Evolutionary conservation across 768 basidiomycete genomes (phyloP).

Genomic region (Mycena capillaripes): DNA sequence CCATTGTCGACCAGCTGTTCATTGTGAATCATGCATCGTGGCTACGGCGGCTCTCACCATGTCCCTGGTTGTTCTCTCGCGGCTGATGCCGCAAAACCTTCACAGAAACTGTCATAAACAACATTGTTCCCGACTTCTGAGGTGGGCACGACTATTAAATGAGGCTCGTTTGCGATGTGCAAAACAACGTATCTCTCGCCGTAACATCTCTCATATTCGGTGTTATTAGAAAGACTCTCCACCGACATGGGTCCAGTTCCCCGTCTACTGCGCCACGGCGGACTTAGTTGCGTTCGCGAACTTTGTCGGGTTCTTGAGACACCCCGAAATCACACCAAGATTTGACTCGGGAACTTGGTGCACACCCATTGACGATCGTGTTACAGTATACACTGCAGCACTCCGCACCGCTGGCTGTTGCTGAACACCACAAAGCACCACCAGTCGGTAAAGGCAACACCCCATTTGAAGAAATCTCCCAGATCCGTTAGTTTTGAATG

Average conservation of each 20-base stretch:
- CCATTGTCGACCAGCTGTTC: not conserved
- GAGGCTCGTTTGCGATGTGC: slow-evolving; percentile 22
- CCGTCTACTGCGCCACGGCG: slow-evolving; percentile 12
- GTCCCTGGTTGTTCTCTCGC: not conserved
- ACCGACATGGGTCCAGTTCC: slow-evolving; percentile 14
- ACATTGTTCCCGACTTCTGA: slow-evolving; percentile 2
- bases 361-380: not conserved
- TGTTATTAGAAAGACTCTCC: slow-evolving; percentile 12
- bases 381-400: slow-evolving; percentile 3
- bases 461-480: not conserved
- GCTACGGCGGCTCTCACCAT: not conserved
- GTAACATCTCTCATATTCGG: slow-evolving; percentile 15
- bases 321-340: slow-evolving; percentile 4
- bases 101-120: slow-evolving; percentile 18
- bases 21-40: slow-evolving; percentile 9
- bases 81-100: slow-evolving; percentile 1
- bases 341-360: slow-evolving; percentile 22
- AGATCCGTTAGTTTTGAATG: not conserved
- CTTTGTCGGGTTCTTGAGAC: slow-evolving; percentile 21
- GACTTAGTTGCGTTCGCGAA: slow-evolving; percentile 2
- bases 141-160: slow-evolving; percentile 22
- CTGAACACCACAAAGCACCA: not conserved
- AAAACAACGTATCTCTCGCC: slow-evolving; percentile 6
- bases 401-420: slow-evolving; percentile 12
- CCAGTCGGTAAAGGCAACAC: not conserved